Conservation (phyloP, 2,329 filamentous ascomycete species). For the Fusarium avenaceum region DNA sequence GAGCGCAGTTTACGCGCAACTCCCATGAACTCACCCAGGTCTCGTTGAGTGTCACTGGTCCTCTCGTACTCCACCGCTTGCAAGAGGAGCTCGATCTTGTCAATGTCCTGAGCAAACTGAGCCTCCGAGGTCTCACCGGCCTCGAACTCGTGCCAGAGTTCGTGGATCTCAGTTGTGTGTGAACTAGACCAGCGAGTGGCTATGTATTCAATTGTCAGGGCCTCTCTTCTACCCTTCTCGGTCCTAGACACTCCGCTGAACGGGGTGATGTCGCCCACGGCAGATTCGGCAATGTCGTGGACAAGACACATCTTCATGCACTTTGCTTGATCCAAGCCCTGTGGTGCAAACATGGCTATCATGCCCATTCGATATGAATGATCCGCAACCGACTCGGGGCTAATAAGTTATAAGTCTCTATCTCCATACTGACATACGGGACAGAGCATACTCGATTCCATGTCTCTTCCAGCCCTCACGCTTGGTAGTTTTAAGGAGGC, state of each 20-base stretch:
- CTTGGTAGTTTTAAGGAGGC: constrained; percentile 94
- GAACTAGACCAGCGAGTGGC: constrained; percentile 75
- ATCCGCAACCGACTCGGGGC: constrained; percentile 92
- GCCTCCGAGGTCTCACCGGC: constrained; percentile 85
- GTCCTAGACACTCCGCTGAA: constrained; percentile 87
- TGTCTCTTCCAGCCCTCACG: constrained; percentile 96
- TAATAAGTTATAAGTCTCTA: constrained; percentile 47
- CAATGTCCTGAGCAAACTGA: constrained; percentile 93
- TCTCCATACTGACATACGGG: not conserved
- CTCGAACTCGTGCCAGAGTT: constrained; percentile 96
- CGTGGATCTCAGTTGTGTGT: constrained; percentile 77
- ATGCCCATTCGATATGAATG: constrained; percentile 99
- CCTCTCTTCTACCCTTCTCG: constrained; percentile 90
- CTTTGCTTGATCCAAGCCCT: constrained; percentile 78
- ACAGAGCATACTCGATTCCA: constrained; percentile 66
- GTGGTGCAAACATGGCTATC: constrained; percentile 89
- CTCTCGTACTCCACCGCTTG: constrained; percentile 99
- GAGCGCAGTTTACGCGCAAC: constrained; percentile 80
- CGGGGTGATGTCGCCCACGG: constrained; percentile 98
- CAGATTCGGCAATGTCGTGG: constrained; percentile 96
- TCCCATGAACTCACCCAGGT: constrained; percentile 87
- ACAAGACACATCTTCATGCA: constrained; percentile 97
- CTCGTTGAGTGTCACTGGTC: constrained; percentile 70
- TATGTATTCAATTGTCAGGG: constrained; percentile 91
- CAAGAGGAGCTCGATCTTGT: constrained; percentile 94